These are phyloP conservation scores for Athelia psychrophila DNA, from an alignment of 1,284 basidiomycete species.

Conservation along the genomic window DNA sequence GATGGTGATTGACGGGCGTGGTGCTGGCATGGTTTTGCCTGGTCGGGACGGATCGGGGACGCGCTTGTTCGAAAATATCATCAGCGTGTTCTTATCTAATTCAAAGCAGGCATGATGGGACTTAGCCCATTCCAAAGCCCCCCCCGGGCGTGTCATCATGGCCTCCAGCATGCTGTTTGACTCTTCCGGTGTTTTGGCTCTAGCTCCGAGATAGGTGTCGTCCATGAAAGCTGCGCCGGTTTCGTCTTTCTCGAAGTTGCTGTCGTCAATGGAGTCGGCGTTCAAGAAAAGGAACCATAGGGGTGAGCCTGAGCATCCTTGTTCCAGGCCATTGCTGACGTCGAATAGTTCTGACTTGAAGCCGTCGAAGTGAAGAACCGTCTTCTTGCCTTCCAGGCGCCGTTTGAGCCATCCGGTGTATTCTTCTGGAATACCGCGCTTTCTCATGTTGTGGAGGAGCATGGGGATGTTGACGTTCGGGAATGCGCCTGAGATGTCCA, in stretches of 20 bases:
- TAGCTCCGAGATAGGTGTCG: slow-evolving; percentile 9
- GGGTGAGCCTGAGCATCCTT: slow-evolving; percentile 25
- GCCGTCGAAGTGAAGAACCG: slow-evolving; percentile 26
- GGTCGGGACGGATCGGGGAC: slow-evolving; percentile 1
- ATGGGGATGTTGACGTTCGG: slow-evolving; percentile 20
- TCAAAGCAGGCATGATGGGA: slow-evolving; percentile 9
- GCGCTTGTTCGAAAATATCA: slow-evolving; percentile 19
- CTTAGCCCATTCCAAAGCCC: slow-evolving; percentile 9
- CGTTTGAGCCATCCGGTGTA: slow-evolving; percentile 15
- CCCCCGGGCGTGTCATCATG: slow-evolving; percentile 10
- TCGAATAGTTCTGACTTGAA: slow-evolving; percentile 18
- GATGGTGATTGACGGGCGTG: not conserved
- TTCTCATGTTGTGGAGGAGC: slow-evolving; percentile 28
- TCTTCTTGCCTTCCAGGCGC: slow-evolving; percentile 16
- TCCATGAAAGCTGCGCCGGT: slow-evolving; percentile 11
- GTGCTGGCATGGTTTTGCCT: slow-evolving; percentile 1
- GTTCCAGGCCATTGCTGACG: slow-evolving; percentile 24
- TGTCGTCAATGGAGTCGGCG: slow-evolving; percentile 15
- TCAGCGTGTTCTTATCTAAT: too few species aligned
- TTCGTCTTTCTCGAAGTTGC: slow-evolving; percentile 1
- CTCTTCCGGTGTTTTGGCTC: slow-evolving; percentile 10
- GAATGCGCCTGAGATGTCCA: slow-evolving; percentile 32
- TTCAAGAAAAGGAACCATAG: slow-evolving; percentile 20
- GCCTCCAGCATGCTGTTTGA: slow-evolving; percentile 10
- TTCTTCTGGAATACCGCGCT: slow-evolving; percentile 20